phyloP scores from a whole-genome alignment of 106 monocot species.

The Dactylorhiza incarnata region DNA sequence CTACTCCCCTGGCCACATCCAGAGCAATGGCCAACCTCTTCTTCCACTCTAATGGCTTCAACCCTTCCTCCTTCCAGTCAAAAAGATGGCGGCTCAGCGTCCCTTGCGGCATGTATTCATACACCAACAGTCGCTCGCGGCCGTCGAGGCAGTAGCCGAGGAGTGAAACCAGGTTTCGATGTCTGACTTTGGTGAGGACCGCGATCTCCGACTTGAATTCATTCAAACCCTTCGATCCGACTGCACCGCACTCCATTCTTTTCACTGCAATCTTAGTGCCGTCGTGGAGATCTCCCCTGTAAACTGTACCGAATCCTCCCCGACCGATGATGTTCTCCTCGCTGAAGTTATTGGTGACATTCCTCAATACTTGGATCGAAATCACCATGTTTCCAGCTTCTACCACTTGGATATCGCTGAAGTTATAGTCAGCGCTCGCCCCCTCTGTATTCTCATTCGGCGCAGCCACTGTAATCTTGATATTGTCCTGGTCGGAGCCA shows the following conservation, averaged over 20 bases:
- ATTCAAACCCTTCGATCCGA: conserved; percentile 58
- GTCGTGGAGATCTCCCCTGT: conserved; percentile 50
- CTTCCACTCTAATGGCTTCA: conserved; percentile 60
- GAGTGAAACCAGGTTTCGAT: conserved; percentile 68
- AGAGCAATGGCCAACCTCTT: conserved; percentile 71
- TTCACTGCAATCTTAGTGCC: conserved; percentile 73
- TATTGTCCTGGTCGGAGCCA: conserved; percentile 27
- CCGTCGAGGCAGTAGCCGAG: conserved; percentile 67
- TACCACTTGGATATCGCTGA: conserved; percentile 19
- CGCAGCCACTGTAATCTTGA: conserved; percentile 42
- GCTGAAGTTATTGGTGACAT: conserved; percentile 42
- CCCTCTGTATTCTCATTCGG: conserved; percentile 12
- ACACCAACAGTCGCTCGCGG: conserved; percentile 73
- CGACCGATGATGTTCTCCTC: conserved; percentile 48
- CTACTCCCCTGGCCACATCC: conserved; percentile 86
- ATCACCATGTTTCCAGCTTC: conserved; percentile 30
- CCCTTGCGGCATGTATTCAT: conserved; percentile 82
- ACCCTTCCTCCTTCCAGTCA: conserved; percentile 25
- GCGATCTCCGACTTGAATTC: conserved; percentile 83
- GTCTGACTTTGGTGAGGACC: conserved; percentile 66
- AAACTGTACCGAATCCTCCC: conserved; percentile 91
- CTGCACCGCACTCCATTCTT: conserved; percentile 35
- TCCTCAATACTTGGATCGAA: conserved; percentile 27
- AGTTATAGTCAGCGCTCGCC: conserved; percentile 20
- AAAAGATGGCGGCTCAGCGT: conserved; percentile 71